Base-by-base conservation (phyloP, 2,329 filamentous ascomycete species). In the Alternaria sp. region DNA sequence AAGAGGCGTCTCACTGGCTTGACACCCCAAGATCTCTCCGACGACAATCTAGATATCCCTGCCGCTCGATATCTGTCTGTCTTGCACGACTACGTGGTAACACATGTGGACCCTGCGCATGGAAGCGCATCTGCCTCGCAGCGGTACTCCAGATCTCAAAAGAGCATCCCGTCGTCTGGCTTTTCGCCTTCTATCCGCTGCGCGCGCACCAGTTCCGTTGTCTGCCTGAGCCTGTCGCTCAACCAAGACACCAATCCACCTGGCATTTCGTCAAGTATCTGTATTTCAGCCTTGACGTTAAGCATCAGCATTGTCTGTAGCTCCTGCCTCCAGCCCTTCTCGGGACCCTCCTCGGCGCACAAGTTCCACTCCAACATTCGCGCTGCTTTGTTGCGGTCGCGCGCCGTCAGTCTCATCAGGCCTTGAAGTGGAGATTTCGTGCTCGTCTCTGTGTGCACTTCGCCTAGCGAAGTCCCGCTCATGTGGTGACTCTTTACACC, bases 211-310 rank as follows among this genome's bases (percentile, higher is more conserved):
- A 51, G 40, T 19, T 57, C 62, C 12, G 51, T 44, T 52, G 62
- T 51, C 55, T 62, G 30, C 57, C 58, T 56, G 21, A 80, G 67
- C 62, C 73, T 58, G 10, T 59, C 51, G 55, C 61, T 62, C 63
- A 81, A 43, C 74, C 79, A 80, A 28, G 67, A 58, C 26, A 72
- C 70, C 26, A 81, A 50, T 9, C 79, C 77, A 19, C 73, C 73
- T 9, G 71, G 62, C 21, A 70, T 46, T 61, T 78, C 76, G 36
- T 91, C 89, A 7, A 92, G 79, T 17, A 89, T 85, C 72, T 96
- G 91, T 54, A 95, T 92, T 74, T 96, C 92, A 0, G 90, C 90
- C 73, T 95, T 96, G 51, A 89, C 71, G 56, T 91, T 90, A 54
- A 94, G 81, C 81, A 91, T 85, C 19, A 95, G 79, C 91, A 95